Evolutionary conservation across 495 filamentous ascomycete genomes (phyloP).

Genomic region (Haplographium delicatum): DNA sequence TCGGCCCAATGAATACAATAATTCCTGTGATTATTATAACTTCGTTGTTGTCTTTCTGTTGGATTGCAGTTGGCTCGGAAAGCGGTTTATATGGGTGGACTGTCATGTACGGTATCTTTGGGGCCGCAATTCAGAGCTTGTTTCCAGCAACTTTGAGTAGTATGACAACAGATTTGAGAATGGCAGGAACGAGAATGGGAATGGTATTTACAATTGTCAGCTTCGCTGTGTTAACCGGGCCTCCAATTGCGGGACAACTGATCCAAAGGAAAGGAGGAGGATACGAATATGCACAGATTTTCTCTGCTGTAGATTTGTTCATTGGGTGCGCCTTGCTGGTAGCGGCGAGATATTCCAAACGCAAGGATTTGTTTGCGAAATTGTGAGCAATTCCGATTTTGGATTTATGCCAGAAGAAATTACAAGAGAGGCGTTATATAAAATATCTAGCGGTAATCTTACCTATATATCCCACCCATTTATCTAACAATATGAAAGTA

Average conservation of each 20-base stretch:
- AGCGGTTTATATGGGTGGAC: slow-evolving; percentile 54
- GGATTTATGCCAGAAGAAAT: too few species aligned
- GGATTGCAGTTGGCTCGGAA: slow-evolving; percentile 48
- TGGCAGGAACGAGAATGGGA: slow-evolving; percentile 68
- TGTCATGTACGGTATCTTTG: slow-evolving; percentile 55
- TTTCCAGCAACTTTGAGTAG: slow-evolving; percentile 55
- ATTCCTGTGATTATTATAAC: slow-evolving; percentile 48
- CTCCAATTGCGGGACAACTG: slow-evolving; percentile 66
- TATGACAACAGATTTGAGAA: slow-evolving; percentile 60
- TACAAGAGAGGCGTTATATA: too few species aligned
- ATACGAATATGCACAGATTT: slow-evolving; percentile 56
- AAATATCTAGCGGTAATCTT: too few species aligned
- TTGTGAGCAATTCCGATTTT: not conserved
- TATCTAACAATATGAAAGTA: too few species aligned
- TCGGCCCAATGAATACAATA: slow-evolving; percentile 60
- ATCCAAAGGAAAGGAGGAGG: slow-evolving; percentile 42
- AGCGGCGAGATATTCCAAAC: slow-evolving; percentile 35
- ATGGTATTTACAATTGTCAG: slow-evolving; percentile 75
- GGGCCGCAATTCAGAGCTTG: slow-evolving; percentile 63
- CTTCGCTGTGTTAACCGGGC: slow-evolving; percentile 67
- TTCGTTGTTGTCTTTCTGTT: slow-evolving; percentile 51
- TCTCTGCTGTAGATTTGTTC: slow-evolving; percentile 41
- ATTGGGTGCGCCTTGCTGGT: slow-evolving; percentile 38
- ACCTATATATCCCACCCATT: too few species aligned
- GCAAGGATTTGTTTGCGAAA: slow-evolving; percentile 2